Evolutionary conservation across 345 rosid species (phyloP).

Genomic region (Corchorus olitorius): DNA sequence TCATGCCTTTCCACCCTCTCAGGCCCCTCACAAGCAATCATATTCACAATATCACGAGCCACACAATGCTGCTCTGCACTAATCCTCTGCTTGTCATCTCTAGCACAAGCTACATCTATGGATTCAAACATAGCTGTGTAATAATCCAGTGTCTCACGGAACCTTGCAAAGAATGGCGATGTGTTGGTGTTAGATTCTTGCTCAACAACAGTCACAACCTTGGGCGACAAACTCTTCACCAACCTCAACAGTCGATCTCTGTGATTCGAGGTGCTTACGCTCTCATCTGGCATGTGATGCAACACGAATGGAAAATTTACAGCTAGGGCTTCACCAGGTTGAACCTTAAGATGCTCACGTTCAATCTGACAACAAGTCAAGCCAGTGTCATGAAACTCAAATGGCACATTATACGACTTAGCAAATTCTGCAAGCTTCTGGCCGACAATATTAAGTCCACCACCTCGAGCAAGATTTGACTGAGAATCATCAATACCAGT

Average conservation of each 20-base stretch:
- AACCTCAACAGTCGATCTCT: conserved; percentile 79
- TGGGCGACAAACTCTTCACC: conserved; percentile 82
- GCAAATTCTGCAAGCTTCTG: conserved; percentile 58
- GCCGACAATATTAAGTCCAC: conserved; percentile 78
- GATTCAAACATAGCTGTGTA: conserved; percentile 86
- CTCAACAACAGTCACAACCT: conserved; percentile 68
- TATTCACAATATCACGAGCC: conserved; percentile 83
- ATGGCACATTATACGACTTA: conserved; percentile 52
- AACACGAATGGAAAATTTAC: conserved; percentile 85
- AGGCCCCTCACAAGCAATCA: conserved; percentile 78
- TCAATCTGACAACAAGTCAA: conserved; percentile 72
- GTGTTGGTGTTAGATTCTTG: conserved; percentile 91
- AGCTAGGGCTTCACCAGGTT: conserved; percentile 73
- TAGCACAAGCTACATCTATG: conserved; percentile 56
- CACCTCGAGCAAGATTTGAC: conserved; percentile 89
- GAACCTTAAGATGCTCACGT: conserved; percentile 57
- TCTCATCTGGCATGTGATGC: conserved; percentile 99
- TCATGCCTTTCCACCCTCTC: conserved; percentile 91
- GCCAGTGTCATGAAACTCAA: conserved; percentile 78
- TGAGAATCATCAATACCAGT: conserved; percentile 95
- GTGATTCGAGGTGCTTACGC: conserved; percentile 74
- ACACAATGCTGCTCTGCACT: conserved; percentile 85
- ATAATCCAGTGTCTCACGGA: conserved; percentile 63
- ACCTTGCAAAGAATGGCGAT: conserved; percentile 65
- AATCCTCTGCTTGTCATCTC: conserved; percentile 68